Base-by-base conservation (phyloP, 352 stramenopile species). In the Globisporangium alternatum region DNA sequence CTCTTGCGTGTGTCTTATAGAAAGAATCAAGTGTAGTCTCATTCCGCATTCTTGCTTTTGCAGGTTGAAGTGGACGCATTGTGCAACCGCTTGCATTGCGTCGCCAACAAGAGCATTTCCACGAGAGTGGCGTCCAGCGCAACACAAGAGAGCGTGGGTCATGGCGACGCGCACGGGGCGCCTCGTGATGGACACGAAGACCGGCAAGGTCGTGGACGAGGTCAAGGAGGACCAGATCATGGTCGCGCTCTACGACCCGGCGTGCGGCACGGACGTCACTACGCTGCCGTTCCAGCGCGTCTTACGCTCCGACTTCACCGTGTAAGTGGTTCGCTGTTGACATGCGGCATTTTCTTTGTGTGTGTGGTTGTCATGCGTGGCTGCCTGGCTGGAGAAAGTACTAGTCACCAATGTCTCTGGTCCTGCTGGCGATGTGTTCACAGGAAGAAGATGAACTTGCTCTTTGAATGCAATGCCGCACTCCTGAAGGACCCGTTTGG, bases 201-300 rank as follows among this genome's bases (percentile, higher is more conserved):
- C 78, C 15, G 82, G 80, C 3, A 81, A 84, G 56, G 80, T 91
- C 67, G 78, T 88, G 25, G 80, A 87, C 21, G 80, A 89, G 64
- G 66, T 86, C 51, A 86, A 80, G 47, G 80, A 91, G 62, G 80
- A 91, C 64, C 74, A 79, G 70, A 89, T 91, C 60, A 61, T 77
- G 28, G 71, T 90, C 54, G 80, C 78, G 39, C 64, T 86, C 9
- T 86, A 83, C 52, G 72, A 90, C 51, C 69, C 75, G 5, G 60
- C 66, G 15, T 74, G 67, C 63, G 66, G 64, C 8, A 80, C 76
- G 21, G 67, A 71, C 12, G 44, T 57, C 31, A 64, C 67, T 25
- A 64, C 79, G 45, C 71, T 88, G 53, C 37, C 68, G 13, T 88
- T 90, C 69, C 69, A 73, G 49, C 62, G 66, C 30, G 67, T 91